A percentile compares a stretch with the other conserved stretches of the same genome.
These are phyloP conservation scores for Mycosarcoma mackinlayi DNA, from an alignment of 1,284 basidiomycete species.

Conservation along the genomic window DNA sequence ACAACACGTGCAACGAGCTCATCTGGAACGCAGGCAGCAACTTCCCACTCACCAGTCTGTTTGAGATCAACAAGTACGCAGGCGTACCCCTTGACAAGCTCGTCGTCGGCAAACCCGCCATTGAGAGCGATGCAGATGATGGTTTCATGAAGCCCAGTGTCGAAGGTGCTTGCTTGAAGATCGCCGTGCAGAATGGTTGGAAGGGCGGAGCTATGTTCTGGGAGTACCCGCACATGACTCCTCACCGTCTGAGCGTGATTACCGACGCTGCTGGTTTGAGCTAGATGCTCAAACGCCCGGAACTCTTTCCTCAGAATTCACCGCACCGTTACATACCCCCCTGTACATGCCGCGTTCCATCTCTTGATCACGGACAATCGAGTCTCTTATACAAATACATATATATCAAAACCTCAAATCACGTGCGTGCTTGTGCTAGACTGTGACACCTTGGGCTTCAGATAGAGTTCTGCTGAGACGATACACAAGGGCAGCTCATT, in stretches of 20 bases:
- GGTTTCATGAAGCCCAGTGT: conserved; percentile 74
- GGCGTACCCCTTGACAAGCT: conserved; percentile 73
- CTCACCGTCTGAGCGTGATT: conserved; percentile 37
- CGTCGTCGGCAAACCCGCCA: conserved; percentile 76
- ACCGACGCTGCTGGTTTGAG: conserved; percentile 39
- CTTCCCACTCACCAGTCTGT: conserved; percentile 73
- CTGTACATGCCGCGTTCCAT: neutral
- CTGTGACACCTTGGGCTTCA: no score
- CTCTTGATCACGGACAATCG: conserved; percentile 40
- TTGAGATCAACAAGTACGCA: conserved; percentile 74
- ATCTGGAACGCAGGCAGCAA: conserved; percentile 72
- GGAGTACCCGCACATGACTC: conserved; percentile 55
- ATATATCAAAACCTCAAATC: no score
- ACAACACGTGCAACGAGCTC: conserved; percentile 68
- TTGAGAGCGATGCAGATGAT: conserved; percentile 72
- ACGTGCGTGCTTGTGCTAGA: neutral
- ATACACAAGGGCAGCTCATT: no score
- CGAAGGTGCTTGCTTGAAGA: conserved; percentile 73
- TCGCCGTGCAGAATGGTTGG: conserved; percentile 75
- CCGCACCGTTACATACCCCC: neutral
- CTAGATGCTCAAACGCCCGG: neutral
- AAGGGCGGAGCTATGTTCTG: conserved; percentile 71
- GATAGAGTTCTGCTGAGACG: no score
- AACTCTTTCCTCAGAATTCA: neutral
- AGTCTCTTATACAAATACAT: conserved; percentile 3